Conservation (phyloP, 345 rosid genomes). For the Hibiscus tridactylites region DNA sequence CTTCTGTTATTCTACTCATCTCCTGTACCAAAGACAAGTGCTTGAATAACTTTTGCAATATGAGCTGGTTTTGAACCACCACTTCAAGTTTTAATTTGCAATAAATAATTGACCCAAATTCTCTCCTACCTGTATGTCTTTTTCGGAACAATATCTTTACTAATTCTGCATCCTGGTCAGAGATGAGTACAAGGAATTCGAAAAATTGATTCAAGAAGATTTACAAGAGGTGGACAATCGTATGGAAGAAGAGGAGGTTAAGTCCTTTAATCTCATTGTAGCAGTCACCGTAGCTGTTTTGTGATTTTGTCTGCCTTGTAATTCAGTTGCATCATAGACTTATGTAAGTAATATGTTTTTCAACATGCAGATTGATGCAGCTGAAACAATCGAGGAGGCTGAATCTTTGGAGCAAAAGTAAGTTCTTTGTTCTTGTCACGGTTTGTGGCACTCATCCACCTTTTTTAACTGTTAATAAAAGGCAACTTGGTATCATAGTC, state of each 20-base stretch:
- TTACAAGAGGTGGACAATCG: conserved; percentile 80
- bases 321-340: neutral
- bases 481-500: neutral
- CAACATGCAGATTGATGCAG: conserved; percentile 77
- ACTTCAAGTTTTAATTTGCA: neutral
- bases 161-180: conserved; percentile 25
- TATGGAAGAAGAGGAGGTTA: conserved; percentile 95
- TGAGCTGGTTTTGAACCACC: neutral
- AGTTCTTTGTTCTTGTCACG: conserved; percentile 13
- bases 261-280: neutral
- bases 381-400: conserved; percentile 81
- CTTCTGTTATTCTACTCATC: neutral
- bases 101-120: neutral
- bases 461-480: neutral
- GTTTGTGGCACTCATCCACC: neutral
- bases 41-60: neutral
- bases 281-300: too few species aligned
- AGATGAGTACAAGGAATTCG: conserved; percentile 92
- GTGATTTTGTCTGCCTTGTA: neutral
- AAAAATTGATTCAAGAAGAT: conserved; percentile 88
- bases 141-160: neutral
- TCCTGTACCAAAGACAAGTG: neutral
- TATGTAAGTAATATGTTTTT: neutral
- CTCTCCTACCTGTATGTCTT: neutral
- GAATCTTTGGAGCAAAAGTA: conserved; percentile 86